Base-by-base conservation (phyloP, 768 basidiomycete species). In the Lyophyllum decastes region DNA sequence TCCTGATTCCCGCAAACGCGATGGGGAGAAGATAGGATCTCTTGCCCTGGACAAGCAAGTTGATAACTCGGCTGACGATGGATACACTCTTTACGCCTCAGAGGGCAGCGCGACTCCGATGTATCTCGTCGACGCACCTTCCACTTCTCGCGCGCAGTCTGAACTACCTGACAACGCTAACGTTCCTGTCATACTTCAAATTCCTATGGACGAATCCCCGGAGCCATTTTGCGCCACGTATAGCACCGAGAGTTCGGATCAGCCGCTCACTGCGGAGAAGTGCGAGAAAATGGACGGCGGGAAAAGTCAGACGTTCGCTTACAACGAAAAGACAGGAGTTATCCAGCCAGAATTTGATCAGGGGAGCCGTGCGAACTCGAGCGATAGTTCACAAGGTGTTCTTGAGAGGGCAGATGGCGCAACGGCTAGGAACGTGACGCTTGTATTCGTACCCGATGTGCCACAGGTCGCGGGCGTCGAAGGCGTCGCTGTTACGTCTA, bases 241-340 rank as follows among this genome's bases (percentile, higher is more conserved):
- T 21, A 47, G 55, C 11, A 14, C 19, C 27, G 14, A 47, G 30
- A 45, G 7, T 11, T 54, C 8, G 50, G 30, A n/a, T n/a, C n/a
- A n/a, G n/a, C 78, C 82, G 4, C 73, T 90, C 66, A 78, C 76
- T 5, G 76, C 83, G 67, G 68, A 77, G 49, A 66, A 64, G 9
- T 90, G 86, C 62, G 59, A 27, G 45, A 14, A 49, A 24, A 48
- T 14, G 19, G 26, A 35, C 4, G 19, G 38, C 38, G n/a, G n/a
- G 9, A 70, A 69, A 62, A 85, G 82, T 60, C 89, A 92, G 68
- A 61, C 74, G 4, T 92, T 91, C 68, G 69, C 78, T 30, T 90
- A 82, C 66, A 73, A 87, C 61, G 65, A 71, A 14, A 57, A 54
- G 0, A 81, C 78, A 11, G 80, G 82, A 7, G 70, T 72, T 21